A percentile compares a stretch with the other conserved stretches of the same genome.
Conservation (phyloP, 768 basidiomycete species). For the Termitomyces sp. region DNA sequence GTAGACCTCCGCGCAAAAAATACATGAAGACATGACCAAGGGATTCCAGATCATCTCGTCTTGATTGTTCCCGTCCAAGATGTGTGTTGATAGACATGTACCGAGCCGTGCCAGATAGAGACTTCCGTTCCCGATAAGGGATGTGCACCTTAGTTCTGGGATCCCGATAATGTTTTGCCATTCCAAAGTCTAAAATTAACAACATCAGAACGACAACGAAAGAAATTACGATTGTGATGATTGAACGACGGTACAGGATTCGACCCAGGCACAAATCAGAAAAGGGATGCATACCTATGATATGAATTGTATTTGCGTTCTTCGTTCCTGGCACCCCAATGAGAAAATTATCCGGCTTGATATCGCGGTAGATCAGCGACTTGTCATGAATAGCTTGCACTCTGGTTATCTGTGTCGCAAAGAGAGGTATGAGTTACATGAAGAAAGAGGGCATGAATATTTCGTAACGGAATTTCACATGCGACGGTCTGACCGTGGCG, state of each 20-base stretch:
- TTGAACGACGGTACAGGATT: background rate
- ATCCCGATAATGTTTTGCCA: slow-evolving; percentile 99
- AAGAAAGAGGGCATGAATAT: slow-evolving; percentile 6
- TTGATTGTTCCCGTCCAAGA: slow-evolving; percentile 89
- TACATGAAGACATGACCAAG: slow-evolving; percentile 99
- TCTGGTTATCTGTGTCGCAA: slow-evolving; percentile 68
- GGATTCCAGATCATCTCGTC: slow-evolving; percentile 94
- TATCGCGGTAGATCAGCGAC: slow-evolving; percentile 97
- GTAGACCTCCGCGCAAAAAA: slow-evolving; percentile 91
- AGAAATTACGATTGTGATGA: background rate
- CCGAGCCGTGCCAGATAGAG: slow-evolving; percentile 90
- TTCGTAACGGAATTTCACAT: slow-evolving; percentile 3
- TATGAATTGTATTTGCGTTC: slow-evolving; percentile 81
- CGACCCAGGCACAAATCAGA: background rate
- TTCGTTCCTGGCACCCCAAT: slow-evolving; percentile 92
- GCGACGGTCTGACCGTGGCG: slow-evolving; percentile 2
- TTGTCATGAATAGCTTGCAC: slow-evolving; percentile 98
- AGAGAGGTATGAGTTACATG: slow-evolving; percentile 5
- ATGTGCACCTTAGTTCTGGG: slow-evolving; percentile 98
- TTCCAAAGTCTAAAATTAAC: slow-evolving; percentile 75
- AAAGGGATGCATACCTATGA: slow-evolving; percentile 60
- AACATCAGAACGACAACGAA: slow-evolving; percentile 1
- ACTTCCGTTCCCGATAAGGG: slow-evolving; percentile 98
- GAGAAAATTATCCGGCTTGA: slow-evolving; percentile 99
- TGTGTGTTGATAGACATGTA: slow-evolving; percentile 99